Evolutionary conservation across 78 protist genomes (phyloP).

Genomic region (Chrysochromulina parva): DNA sequence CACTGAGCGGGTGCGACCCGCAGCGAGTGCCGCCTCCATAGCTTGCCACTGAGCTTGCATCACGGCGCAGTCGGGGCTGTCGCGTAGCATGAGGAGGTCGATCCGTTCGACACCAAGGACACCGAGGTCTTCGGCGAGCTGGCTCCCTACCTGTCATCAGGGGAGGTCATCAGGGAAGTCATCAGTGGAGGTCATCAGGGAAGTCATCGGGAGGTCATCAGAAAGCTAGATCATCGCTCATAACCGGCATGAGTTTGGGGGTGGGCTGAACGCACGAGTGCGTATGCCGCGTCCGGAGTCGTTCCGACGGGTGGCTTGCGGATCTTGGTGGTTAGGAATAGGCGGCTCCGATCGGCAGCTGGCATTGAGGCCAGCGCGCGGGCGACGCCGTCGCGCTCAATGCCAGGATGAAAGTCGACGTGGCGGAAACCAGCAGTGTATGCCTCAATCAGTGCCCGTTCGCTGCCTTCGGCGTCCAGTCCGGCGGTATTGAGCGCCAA

Average conservation of each 20-base stretch:
- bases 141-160: background rate
- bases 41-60: conserved; percentile 16
- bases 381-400: conserved; percentile 15
- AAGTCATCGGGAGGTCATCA: too few relatives aligned
- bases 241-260: too few relatives aligned
- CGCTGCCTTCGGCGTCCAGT: background rate
- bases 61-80: background rate
- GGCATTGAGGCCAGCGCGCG: background rate
- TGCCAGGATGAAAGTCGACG: conserved; percentile 29
- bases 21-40: background rate
- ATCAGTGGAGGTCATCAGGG: too few relatives aligned
- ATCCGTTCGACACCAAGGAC: background rate
- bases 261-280: background rate
- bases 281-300: background rate
- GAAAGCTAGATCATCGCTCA: too few relatives aligned
- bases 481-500: conserved; percentile 25
- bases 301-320: background rate
- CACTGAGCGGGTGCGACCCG: background rate
- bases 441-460: background rate
- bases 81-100: conserved; percentile 18
- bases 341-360: background rate
- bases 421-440: background rate
- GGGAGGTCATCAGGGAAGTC: too few relatives aligned
- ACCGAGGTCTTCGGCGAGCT: background rate
- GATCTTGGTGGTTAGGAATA: conserved; percentile 23